Base-by-base conservation (phyloP, 2,329 filamentous ascomycete genomes). In the Trichoderma citrinoviride region DNA sequence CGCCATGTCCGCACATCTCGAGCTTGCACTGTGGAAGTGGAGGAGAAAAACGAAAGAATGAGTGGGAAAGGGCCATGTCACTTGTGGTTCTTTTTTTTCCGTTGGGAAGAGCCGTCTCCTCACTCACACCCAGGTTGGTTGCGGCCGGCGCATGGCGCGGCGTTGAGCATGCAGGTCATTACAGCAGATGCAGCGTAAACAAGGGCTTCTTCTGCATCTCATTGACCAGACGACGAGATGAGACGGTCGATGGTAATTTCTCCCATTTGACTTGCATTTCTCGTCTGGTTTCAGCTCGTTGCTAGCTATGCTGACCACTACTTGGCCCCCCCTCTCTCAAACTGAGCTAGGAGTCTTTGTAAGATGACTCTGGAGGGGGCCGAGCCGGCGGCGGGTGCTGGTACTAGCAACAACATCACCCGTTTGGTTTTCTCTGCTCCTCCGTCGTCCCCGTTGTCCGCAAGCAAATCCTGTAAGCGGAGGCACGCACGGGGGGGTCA, bases 171-270 rank as follows among this genome's bases (percentile, higher is more conserved):
- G 64, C 64, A 66, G 57, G 64, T 66, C 64, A 66, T 66, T 60
- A 63, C 58, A 57, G 41, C 63, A 61, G 56, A 52, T 47, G 49
- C 64, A 49, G 44, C 60, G 40, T 50, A 54, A 66, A 66, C 40
- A 66, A 53, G 53, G 64, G 58, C 50, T 25, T 57, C 25, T 56
- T 52, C 47, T 65, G 50, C 58, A 55, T 64, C 50, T 66, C 29
- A 66, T 66, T 66, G 64, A 66, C 43, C 60, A 64, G 64, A 56
- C 53, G 41, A 46, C 58, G 61, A 66, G 58, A 65, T 65, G 63
- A 65, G 56, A 61, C 46, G 56, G 49, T 46, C 21, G 43, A 61
- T 25, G 29, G 56, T 53, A 52, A 62, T 66, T 57, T 55, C 53
- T 29, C 46, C 41, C 56, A 65, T 37, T 54, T 21, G 47, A 53